Percentiles rank a stretch among this genome's conserved stretches.
phyloP scores from a whole-genome alignment of 2,329 filamentous ascomycete species.

The Aspergillus eucalypticola region DNA sequence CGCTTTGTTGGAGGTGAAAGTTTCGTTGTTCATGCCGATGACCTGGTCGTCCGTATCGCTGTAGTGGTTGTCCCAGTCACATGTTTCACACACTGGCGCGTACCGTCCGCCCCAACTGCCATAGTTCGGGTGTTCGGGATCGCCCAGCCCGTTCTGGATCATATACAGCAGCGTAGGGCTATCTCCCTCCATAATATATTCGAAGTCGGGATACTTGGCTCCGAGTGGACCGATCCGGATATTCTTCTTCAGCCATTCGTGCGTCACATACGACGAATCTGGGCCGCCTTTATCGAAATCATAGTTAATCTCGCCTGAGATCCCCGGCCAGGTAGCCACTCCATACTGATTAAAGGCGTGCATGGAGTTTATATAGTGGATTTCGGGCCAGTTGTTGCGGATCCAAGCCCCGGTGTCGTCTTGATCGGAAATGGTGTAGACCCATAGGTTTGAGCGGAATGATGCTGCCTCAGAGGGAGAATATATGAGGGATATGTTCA shows the following conservation, averaged over 20 bases:
- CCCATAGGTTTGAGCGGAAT: constrained; percentile 48
- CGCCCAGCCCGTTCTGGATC: constrained; percentile 46
- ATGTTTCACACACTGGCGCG: constrained; percentile 21
- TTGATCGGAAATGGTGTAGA: constrained; percentile 62
- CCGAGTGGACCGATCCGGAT: constrained; percentile 56
- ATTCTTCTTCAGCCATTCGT: constrained; percentile 55
- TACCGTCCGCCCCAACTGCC: constrained; percentile 49
- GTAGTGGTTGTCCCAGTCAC: constrained; percentile 23
- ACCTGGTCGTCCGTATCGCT: constrained; percentile 39
- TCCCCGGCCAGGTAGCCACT: constrained; percentile 58
- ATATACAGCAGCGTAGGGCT: constrained; percentile 46
- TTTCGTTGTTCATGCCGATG: constrained; percentile 34
- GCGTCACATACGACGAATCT: constrained; percentile 50
- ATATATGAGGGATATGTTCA: constrained; percentile 29
- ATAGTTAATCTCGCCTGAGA: constrained; percentile 53
- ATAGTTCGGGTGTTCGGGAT: constrained; percentile 42
- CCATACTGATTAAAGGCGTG: constrained; percentile 60
- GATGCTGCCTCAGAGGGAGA: constrained; percentile 31
- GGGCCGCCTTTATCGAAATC: constrained; percentile 52
- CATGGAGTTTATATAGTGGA: constrained; percentile 58
- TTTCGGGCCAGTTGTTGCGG: constrained; percentile 53
- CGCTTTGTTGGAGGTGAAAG: constrained; percentile 45
- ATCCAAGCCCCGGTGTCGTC: constrained; percentile 61
- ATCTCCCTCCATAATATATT: constrained; percentile 57
- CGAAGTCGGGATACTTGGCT: constrained; percentile 47